Evolutionary conservation across 805 yeast genomes (phyloP).

Genomic region (Maudiozyma saulgeensis): DNA sequence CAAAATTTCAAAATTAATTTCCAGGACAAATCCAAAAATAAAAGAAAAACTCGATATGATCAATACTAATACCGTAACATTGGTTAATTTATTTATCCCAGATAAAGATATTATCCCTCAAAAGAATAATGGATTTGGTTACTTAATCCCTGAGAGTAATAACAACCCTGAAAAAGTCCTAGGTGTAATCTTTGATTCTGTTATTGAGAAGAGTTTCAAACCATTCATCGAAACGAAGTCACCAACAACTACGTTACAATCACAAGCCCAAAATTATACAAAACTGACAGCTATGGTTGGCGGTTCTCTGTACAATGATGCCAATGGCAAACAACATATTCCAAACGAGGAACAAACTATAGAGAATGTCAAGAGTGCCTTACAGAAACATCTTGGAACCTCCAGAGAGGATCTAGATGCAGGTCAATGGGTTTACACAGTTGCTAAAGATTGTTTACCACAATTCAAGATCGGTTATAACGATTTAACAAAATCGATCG

Average conservation of each 20-base stretch:
- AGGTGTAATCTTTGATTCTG: conserved; percentile 89
- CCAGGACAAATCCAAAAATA: conserved; percentile 8
- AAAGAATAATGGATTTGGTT: conserved; percentile 69
- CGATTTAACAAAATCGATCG: conserved; percentile 31
- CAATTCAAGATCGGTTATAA: conserved; percentile 67
- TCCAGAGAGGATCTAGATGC: conserved; percentile 22
- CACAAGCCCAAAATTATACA: conserved; percentile 33
- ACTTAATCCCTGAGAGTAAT: conserved; percentile 55
- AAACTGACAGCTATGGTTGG: conserved; percentile 88
- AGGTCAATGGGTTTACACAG: conserved; percentile 30
- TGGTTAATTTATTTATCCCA: conserved; percentile 61
- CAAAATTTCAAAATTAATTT: conserved; percentile 30
- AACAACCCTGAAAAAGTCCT: conserved; percentile 48
- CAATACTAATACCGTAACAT: conserved; percentile 40
- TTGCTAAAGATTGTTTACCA: conserved; percentile 60
- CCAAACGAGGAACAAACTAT: conserved; percentile 14
- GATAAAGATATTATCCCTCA: conserved; percentile 31
- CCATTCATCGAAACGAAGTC: conserved; percentile 16
- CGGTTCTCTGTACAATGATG: conserved; percentile 49
- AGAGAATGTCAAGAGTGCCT: conserved; percentile 29
- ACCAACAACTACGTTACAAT: conserved; percentile 1
- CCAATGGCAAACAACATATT: conserved; percentile 10
- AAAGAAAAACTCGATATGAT: conserved; percentile 19
- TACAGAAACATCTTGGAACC: conserved; percentile 33
- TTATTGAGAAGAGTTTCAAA: conserved; percentile 51